phyloP scores from a whole-genome alignment of 2,329 filamentous ascomycete species.

The Geosmithia putterillii region DNA sequence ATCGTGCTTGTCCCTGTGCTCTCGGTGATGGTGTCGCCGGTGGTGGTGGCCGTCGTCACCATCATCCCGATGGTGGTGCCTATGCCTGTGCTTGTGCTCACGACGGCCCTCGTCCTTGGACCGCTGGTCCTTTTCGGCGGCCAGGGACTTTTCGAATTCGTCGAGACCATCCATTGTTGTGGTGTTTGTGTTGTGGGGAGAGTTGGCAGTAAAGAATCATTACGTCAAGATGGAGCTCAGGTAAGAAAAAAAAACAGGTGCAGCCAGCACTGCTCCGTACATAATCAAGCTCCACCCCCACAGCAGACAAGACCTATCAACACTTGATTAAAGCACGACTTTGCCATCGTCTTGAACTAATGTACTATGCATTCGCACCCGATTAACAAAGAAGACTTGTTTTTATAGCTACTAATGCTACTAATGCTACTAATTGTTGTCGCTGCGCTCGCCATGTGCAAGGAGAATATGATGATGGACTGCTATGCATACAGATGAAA shows the following conservation, averaged over 20 bases:
- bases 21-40: slow-evolving; percentile 3
- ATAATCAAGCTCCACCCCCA: no score
- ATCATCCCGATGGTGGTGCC: slow-evolving; percentile 32
- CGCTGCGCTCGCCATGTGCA: no score
- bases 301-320: no score
- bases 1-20: slow-evolving; percentile 12
- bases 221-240: background rate
- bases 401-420: no score
- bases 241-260: background rate
- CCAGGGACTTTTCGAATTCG: slow-evolving; percentile 70
- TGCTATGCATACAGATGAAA: background rate
- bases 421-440: no score
- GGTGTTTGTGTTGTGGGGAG: background rate
- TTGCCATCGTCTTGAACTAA: no score
- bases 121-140: slow-evolving; percentile 46
- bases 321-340: no score
- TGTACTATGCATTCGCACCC: no score
- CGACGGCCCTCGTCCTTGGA: slow-evolving; percentile 32
- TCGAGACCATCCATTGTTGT: slow-evolving; percentile 38
- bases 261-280: no score
- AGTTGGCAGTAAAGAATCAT: no score
- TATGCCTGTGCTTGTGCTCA: slow-evolving; percentile 28
- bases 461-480: background rate
- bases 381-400: no score
- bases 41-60: slow-evolving; percentile 19